phyloP scores from a whole-genome alignment of 1,139 yeast species.

The Magnusiomyces suaveolens region DNA sequence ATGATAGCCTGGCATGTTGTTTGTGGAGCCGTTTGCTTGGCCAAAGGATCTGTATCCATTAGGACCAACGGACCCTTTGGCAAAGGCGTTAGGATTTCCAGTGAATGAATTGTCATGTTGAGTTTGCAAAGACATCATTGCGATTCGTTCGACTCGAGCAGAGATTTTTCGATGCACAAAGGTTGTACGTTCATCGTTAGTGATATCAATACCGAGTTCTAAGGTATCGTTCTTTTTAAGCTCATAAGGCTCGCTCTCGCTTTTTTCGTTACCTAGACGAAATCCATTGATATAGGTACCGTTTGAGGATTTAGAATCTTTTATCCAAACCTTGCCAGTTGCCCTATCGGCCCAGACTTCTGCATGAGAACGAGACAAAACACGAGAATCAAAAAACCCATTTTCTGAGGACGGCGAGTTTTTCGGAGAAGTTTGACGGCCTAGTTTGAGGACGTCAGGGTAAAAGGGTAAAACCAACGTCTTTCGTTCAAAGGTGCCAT shows the following conservation, averaged over 20 bases:
- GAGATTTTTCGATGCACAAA: constrained; percentile 75
- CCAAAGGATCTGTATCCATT: constrained; percentile 2
- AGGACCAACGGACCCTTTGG: neutral
- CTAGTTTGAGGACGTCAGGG: constrained; percentile 79
- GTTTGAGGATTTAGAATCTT: constrained; percentile 83
- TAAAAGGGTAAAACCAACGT: constrained; percentile 66
- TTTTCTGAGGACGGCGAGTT: constrained; percentile 69
- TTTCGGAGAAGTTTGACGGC: constrained; percentile 73
- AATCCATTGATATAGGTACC: constrained; percentile 84
- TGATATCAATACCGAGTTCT: constrained; percentile 87
- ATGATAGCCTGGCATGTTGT: neutral
- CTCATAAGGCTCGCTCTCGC: constrained; percentile 46
- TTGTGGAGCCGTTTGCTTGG: neutral
- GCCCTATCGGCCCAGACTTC: constrained; percentile 68
- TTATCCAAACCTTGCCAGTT: constrained; percentile 60
- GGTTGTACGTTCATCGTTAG: constrained; percentile 44
- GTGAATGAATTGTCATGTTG: neutral
- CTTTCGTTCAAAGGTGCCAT: constrained; percentile 75
- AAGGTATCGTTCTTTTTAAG: constrained; percentile 67
- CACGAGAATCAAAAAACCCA: constrained; percentile 92
- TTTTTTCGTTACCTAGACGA: constrained; percentile 52
- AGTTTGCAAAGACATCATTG: constrained; percentile 41
- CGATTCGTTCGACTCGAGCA: constrained; percentile 65
- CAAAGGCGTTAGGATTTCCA: constrained; percentile 1
- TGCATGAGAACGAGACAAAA: constrained; percentile 88